A percentile compares a stretch with the other conserved stretches of the same genome.
phyloP scores from a whole-genome alignment of 306 rosid genomes.

The Fragaria ananassa region DNA sequence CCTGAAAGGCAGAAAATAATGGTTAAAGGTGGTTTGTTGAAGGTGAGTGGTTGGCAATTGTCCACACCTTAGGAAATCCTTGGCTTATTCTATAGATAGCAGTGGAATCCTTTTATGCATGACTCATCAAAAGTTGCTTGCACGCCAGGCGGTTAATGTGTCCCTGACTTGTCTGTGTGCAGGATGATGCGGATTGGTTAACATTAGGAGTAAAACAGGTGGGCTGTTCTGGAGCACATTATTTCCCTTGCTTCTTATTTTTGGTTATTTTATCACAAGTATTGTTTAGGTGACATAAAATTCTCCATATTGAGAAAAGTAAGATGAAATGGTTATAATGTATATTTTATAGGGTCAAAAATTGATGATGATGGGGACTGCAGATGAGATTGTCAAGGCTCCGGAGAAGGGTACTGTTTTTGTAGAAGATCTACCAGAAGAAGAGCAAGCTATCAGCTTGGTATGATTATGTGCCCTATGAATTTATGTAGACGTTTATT shows the following conservation, averaged over 20 bases:
- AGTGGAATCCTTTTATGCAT: not conserved
- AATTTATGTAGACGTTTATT: conserved; percentile 11
- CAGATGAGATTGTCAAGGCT: conserved; percentile 85
- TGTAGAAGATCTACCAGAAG: conserved; percentile 98
- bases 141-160: not conserved
- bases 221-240: conserved; percentile 24
- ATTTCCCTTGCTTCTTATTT: conserved; percentile 5
- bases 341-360: conserved; percentile 77
- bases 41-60: conserved; percentile 44
- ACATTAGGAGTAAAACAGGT: conserved; percentile 81
- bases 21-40: conserved; percentile 96
- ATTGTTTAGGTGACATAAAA: not conserved
- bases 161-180: conserved; percentile 24
- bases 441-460: conserved; percentile 74
- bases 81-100: conserved; percentile 6
- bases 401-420: conserved; percentile 93
- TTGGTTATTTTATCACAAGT: not conserved
- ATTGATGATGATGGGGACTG: conserved; percentile 99
- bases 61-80: not conserved
- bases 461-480: conserved; percentile 32
- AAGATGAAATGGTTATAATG: not conserved
- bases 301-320: not conserved
- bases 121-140: not conserved
- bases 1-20: conserved; percentile 97
- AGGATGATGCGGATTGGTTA: conserved; percentile 97